These are phyloP conservation scores for Canna indica DNA, from an alignment of 176 grass and related monocot genomes.

Conservation along the genomic window DNA sequence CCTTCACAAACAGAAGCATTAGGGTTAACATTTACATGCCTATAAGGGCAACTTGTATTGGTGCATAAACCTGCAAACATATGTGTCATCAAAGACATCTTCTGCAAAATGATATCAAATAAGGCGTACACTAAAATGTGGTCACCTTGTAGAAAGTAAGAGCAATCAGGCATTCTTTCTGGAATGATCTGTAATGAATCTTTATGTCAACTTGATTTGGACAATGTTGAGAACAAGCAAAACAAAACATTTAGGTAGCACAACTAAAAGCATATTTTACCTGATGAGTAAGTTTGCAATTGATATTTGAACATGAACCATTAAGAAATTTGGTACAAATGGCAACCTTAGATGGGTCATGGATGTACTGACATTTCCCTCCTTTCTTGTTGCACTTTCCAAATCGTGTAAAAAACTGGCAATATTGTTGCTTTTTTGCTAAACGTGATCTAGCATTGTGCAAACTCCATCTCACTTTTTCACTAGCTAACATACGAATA, in stretches of 20 bases:
- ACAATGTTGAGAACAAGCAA: slow-evolving; percentile 1
- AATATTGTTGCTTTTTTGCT: slow-evolving; percentile 83
- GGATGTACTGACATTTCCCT: slow-evolving; percentile 71
- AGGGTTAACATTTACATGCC: slow-evolving; percentile 84
- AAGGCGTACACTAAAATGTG: slow-evolving; percentile 15
- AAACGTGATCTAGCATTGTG: slow-evolving; percentile 70
- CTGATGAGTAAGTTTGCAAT: slow-evolving; percentile 94
- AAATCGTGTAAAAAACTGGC: slow-evolving; percentile 87
- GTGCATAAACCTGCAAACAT: slow-evolving; percentile 72
- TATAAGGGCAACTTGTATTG: slow-evolving; percentile 79
- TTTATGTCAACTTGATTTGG: neutral
- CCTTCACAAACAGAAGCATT: slow-evolving; percentile 79
- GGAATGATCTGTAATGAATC: slow-evolving; percentile 62
- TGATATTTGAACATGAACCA: slow-evolving; percentile 63
- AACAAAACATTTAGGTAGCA: neutral
- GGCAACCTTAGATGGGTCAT: slow-evolving; percentile 80
- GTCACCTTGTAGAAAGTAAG: slow-evolving; percentile 85
- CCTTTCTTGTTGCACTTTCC: slow-evolving; percentile 64
- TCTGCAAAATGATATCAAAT: slow-evolving; percentile 9
- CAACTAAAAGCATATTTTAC: slow-evolving; percentile 33
- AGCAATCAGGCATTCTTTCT: slow-evolving; percentile 98
- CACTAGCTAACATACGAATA: slow-evolving; percentile 78
- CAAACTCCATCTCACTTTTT: slow-evolving; percentile 93
- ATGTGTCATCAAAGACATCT: slow-evolving; percentile 24
- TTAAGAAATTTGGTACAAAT: slow-evolving; percentile 99